These are phyloP conservation scores for Pseudocercospora cruenta DNA, from an alignment of 2,329 filamentous ascomycete genomes.

Conservation along the genomic window DNA sequence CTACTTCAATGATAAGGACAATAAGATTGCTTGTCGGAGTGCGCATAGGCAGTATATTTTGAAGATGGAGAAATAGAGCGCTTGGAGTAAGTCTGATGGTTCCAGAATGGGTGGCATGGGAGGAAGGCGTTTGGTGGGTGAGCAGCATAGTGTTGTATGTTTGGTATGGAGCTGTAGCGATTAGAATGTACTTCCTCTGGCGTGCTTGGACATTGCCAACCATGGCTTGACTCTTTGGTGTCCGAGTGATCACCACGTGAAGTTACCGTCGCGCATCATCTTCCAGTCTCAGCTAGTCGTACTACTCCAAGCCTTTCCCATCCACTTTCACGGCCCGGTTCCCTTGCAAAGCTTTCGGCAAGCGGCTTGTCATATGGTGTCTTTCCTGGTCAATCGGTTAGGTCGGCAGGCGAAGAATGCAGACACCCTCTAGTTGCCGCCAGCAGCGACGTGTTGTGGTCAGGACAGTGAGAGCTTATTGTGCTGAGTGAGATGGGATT, in stretches of 20 bases:
- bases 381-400: neutral
- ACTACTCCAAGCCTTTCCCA: neutral
- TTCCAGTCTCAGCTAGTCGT: neutral
- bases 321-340: neutral
- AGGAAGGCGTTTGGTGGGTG: neutral
- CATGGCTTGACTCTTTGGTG: too few species aligned
- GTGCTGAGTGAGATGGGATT: neutral
- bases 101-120: too few species aligned
- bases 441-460: neutral
- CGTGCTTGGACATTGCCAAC: neutral
- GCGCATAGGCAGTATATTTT: conserved; percentile 3
- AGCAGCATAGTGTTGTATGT: neutral
- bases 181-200: neutral
- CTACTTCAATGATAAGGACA: neutral
- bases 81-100: neutral
- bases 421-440: conserved; percentile 3
- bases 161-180: neutral
- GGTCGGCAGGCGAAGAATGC: neutral
- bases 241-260: neutral
- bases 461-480: neutral
- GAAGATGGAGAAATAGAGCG: neutral
- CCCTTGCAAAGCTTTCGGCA: neutral
- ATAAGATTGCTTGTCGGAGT: neutral
- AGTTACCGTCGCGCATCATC: neutral
- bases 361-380: neutral